Conservation (phyloP, 306 rosid species). For the Cicer bijugum region DNA sequence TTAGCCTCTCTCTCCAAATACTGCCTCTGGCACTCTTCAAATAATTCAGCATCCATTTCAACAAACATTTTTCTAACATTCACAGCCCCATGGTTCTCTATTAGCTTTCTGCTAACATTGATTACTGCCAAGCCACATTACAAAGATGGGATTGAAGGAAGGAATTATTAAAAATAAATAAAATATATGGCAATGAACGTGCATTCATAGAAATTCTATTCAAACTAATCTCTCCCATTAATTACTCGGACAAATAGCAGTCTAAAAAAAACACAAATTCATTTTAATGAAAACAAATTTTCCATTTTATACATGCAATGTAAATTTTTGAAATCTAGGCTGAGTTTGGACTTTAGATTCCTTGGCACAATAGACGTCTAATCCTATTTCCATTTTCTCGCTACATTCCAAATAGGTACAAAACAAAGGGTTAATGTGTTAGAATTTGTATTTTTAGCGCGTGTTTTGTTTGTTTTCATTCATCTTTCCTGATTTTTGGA, state of each 20-base stretch:
- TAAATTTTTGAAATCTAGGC: not conserved
- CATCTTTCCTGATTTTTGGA: not conserved
- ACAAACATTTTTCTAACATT: slow-evolving; percentile 87
- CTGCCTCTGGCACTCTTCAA: slow-evolving; percentile 88
- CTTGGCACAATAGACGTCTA: not conserved
- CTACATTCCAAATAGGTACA: not conserved
- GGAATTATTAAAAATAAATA: not conserved
- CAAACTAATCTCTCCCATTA: not conserved
- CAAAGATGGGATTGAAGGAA: slow-evolving; percentile 2
- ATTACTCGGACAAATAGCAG: not conserved
- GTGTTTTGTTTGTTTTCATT: not conserved
- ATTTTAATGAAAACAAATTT: not conserved
- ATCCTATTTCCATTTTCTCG: slow-evolving; percentile 16
- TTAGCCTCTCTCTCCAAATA: slow-evolving; percentile 63
- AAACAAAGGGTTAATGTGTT: not conserved
- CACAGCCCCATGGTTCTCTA: slow-evolving; percentile 48
- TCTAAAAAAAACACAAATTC: not conserved
- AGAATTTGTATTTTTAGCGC: not conserved
- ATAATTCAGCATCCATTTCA: slow-evolving; percentile 91
- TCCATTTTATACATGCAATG: not conserved
- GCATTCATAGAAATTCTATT: slow-evolving; percentile 19
- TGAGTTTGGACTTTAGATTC: slow-evolving; percentile 1
- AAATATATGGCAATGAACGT: slow-evolving; percentile 5
- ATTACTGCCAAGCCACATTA: not conserved
- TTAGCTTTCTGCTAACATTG: not conserved